Conservation (phyloP, 2,329 filamentous ascomycete genomes). For the Didymellaceae sp. region DNA sequence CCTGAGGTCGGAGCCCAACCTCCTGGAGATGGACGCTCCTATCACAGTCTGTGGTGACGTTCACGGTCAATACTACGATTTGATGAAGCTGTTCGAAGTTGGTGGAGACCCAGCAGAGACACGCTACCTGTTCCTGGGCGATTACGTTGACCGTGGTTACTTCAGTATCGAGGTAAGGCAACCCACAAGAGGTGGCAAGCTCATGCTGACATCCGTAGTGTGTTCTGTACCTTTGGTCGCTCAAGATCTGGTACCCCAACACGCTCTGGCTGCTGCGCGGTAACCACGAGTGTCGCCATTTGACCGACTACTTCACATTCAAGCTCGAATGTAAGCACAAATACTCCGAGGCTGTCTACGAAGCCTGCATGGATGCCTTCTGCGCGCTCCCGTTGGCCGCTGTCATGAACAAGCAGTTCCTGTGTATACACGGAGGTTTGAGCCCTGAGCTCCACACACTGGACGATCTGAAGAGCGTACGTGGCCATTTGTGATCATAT, state of each 20-base stretch:
- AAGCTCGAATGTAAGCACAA: conserved; percentile 99
- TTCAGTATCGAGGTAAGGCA: conserved; percentile 85
- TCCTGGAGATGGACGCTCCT: conserved; percentile 98
- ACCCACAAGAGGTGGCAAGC: background rate
- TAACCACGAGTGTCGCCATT: conserved; percentile 97
- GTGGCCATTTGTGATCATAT: conserved; percentile 37
- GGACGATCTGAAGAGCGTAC: conserved; percentile 87
- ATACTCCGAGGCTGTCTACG: conserved; percentile 94
- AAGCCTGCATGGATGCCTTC: conserved; percentile 98
- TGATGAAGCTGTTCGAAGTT: conserved; percentile 99
- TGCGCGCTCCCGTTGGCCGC: conserved; percentile 91
- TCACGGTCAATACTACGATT: conserved; percentile 97
- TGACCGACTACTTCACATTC: conserved; percentile 99
- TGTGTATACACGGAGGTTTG: conserved; percentile 96
- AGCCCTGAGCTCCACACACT: conserved; percentile 96
- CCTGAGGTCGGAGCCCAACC: conserved; percentile 87
- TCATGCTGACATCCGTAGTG: conserved; percentile 62
- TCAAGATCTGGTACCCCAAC: conserved; percentile 99
- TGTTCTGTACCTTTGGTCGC: conserved; percentile 93
- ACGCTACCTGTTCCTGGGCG: conserved; percentile 93
- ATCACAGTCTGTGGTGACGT: conserved; percentile 99
- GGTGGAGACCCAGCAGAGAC: conserved; percentile 96
- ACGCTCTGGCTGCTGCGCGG: conserved; percentile 95
- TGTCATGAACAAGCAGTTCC: conserved; percentile 99
- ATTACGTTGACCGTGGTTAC: conserved; percentile 98